Conservation (phyloP, 1,284 basidiomycete species). For the Pseudozyma flocculosa region DNA sequence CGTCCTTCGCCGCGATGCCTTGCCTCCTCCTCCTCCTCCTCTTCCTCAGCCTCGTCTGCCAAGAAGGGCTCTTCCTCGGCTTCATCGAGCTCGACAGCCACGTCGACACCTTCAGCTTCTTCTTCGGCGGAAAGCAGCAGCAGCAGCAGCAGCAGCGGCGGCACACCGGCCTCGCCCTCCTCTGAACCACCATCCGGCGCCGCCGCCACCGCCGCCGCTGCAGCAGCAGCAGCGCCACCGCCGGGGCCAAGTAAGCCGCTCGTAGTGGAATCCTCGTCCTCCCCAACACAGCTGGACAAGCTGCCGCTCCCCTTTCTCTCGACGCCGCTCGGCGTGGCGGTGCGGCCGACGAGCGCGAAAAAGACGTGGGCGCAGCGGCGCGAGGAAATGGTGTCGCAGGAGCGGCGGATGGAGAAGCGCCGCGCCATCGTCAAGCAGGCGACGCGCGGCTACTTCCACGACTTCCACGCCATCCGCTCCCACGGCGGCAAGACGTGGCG, state of each 20-base stretch:
- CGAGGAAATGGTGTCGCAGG: conserved; percentile 69
- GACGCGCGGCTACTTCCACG: conserved; percentile 84
- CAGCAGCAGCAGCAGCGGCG: too few relatives aligned
- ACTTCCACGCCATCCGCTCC: conserved; percentile 75
- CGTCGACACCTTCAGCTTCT: too few relatives aligned
- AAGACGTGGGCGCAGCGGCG: conserved; percentile 68
- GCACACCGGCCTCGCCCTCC: too few relatives aligned
- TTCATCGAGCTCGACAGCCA: too few relatives aligned
- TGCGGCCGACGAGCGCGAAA: conserved; percentile 66
- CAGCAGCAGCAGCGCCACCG: too few relatives aligned
- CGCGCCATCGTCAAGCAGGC: conserved; percentile 71
- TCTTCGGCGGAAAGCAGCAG: too few relatives aligned
- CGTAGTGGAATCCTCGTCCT: conserved; percentile 11
- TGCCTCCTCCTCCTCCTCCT: too few relatives aligned
- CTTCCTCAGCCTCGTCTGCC: too few relatives aligned
- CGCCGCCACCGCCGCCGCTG: too few relatives aligned
- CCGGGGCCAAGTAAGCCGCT: conserved; percentile 2
- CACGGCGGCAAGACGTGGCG: conserved; percentile 95
- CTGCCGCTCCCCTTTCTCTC: conserved; percentile 65
- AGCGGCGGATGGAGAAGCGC: conserved; percentile 36
- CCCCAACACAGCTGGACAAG: conserved; percentile 27
- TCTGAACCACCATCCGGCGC: too few relatives aligned
- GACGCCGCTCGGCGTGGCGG: conserved; percentile 71
- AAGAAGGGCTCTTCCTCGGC: too few relatives aligned
- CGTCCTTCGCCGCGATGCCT: too few relatives aligned